Conservation (phyloP, 768 basidiomycete genomes). For the Tricholomella constricta region DNA sequence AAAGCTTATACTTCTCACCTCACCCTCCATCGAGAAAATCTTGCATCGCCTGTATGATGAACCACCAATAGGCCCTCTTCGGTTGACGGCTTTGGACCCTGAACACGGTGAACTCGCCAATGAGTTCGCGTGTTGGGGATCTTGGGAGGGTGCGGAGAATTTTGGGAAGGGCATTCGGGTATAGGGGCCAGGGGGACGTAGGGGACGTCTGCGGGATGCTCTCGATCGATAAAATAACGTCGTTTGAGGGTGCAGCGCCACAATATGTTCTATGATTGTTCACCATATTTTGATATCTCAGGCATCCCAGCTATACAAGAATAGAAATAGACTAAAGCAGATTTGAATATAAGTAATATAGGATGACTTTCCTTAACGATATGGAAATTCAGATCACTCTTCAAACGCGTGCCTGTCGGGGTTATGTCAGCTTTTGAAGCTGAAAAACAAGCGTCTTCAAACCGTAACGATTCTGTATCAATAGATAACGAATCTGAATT, state of each 20-base stretch:
- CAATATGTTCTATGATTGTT: too few relatives aligned
- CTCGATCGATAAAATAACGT: too few relatives aligned
- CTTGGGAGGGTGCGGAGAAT: constrained; percentile 41
- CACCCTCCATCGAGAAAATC: constrained; percentile 37
- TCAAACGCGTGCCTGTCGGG: constrained; percentile 1
- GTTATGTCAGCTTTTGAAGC: neutral
- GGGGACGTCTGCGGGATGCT: neutral
- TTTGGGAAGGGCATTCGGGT: constrained; percentile 23
- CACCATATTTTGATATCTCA: too few relatives aligned
- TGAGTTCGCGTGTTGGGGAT: constrained; percentile 46
- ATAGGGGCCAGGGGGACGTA: neutral
- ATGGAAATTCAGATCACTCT: neutral
- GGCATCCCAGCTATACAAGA: too few relatives aligned
- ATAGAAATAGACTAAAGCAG: too few relatives aligned
- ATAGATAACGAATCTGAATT: neutral
- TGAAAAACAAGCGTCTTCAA: neutral
- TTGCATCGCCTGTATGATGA: constrained; percentile 36
- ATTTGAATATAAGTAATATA: too few relatives aligned
- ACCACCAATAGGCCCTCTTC: constrained; percentile 41
- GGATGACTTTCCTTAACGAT: neutral
- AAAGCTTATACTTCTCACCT: constrained; percentile 42
- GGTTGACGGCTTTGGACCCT: constrained; percentile 33
- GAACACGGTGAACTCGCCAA: constrained; percentile 42
- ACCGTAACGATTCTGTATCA: neutral
- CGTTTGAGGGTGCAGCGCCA: too few relatives aligned